Base-by-base conservation (phyloP, 768 basidiomycete species). In the Dioszegia hungarica region DNA sequence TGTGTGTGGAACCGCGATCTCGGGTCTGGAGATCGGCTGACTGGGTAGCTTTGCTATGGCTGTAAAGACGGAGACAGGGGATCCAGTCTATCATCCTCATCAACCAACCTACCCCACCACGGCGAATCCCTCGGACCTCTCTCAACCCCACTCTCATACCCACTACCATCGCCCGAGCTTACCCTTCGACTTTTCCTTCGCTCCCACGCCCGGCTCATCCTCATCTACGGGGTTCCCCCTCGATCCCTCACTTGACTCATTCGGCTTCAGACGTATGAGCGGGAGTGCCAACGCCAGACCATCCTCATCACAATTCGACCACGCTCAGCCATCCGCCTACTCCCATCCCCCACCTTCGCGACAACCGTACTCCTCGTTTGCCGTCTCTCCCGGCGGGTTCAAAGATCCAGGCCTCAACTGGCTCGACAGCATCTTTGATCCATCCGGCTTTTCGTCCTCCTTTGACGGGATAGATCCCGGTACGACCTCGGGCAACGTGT, bases 381-480 rank as follows among this genome's bases (percentile, higher is more conserved):
- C 55, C 5, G 29, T 62, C 19, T 62, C 62, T 5, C 57, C 63
- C 37, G 15, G 14, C 5, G 33, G 22, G 20, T 29, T 24, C 44
- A 47, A 46, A 27, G 19, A 37, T 11, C 45, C 43, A 15, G 34
- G 41, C 2, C 31, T 63, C 3, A 34, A 44, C 15, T 66, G 65
- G 65, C 54, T 66, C 5, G 65, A 66, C 41, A 40, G 47, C 6
- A 43, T 66, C 25, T 40, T 66, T n/a, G 61, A 62, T 25, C 49
- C 56, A 12, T 36, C 56, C 1, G 53, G 58, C 22, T 40, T 62
- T 33, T 22, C 40, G 11, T 48, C 29, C 5, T 25, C 37, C 8
- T 20, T 25, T 3, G 59, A 56, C 11, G 31, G 39, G 1, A 25
- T n/a, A 5, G 31, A 55, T 31, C 5, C 17, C 6, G 25, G 40